Conservation (phyloP, 495 filamentous ascomycete species). For the Penicillium robsamsonii region DNA sequence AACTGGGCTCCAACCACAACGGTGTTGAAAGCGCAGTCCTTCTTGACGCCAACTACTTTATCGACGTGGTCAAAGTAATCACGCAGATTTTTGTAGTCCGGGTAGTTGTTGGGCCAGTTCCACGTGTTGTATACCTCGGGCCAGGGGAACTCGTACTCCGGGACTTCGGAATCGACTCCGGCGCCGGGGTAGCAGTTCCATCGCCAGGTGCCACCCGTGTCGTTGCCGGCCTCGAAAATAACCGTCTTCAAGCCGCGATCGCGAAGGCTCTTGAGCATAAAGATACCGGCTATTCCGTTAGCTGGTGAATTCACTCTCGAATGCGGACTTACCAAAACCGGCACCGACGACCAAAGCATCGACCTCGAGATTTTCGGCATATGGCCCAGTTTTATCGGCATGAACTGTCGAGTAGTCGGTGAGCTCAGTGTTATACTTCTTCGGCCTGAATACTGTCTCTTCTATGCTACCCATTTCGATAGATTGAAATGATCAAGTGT, state of each 20-base stretch:
- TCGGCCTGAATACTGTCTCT: conserved; percentile 5
- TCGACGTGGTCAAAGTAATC: conserved; percentile 58
- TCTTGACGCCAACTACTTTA: conserved; percentile 46
- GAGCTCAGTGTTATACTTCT: conserved; percentile 17
- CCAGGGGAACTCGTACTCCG: conserved; percentile 51
- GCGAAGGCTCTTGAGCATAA: conserved; percentile 32
- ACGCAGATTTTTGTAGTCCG: conserved; percentile 48
- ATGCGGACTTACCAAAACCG: conserved; percentile 37
- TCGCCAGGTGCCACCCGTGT: conserved; percentile 50
- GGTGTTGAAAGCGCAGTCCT: conserved; percentile 50
- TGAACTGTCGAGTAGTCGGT: conserved; percentile 13
- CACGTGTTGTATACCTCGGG: conserved; percentile 53
- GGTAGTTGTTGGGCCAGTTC: conserved; percentile 54
- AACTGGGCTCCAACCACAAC: conserved; percentile 50
- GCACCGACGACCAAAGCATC: conserved; percentile 53
- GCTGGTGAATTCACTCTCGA: neutral
- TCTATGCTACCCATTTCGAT: neutral
- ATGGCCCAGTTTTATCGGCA: conserved; percentile 14
- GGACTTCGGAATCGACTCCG: conserved; percentile 50
- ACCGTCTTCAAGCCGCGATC: conserved; percentile 28
- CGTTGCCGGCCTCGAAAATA: conserved; percentile 43
- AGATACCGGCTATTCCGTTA: conserved; percentile 21
- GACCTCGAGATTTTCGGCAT: conserved; percentile 32
- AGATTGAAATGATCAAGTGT: neutral
- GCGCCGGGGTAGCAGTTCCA: conserved; percentile 52